Conservation (phyloP, 1,284 basidiomycete genomes). For the Irpex sp. region DNA sequence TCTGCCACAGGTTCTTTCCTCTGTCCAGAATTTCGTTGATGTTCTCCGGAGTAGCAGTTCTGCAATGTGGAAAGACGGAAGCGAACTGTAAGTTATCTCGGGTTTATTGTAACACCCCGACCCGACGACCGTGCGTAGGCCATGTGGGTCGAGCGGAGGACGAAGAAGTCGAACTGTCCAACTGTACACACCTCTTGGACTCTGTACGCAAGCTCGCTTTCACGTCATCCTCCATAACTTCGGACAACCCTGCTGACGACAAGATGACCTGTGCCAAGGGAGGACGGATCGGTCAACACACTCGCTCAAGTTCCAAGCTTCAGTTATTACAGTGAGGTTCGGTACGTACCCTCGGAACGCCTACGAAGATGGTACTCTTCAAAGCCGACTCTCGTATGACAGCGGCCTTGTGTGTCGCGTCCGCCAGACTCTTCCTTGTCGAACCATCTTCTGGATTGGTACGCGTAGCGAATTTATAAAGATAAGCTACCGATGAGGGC, state of each 20-base stretch:
- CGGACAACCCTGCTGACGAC: slow-evolving; percentile 71
- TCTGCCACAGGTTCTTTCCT: slow-evolving; percentile 79
- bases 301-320: not conserved
- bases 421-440: slow-evolving; percentile 42
- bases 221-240: slow-evolving; percentile 78
- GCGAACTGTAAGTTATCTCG: not conserved
- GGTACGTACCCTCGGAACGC: slow-evolving; percentile 74
- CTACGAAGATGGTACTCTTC: slow-evolving; percentile 92
- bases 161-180: not conserved
- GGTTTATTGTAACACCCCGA: not conserved
- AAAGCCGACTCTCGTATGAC: slow-evolving; percentile 91
- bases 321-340: too few relatives aligned
- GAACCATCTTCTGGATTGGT: slow-evolving; percentile 39
- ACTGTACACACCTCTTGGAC: slow-evolving; percentile 43
- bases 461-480: slow-evolving; percentile 76
- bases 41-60: slow-evolving; percentile 59
- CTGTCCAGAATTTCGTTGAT: slow-evolving; percentile 63
- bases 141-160: not conserved
- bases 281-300: too few relatives aligned
- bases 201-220: slow-evolving; percentile 62
- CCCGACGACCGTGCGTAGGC: not conserved
- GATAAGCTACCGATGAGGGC: slow-evolving; percentile 72
- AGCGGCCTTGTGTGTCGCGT: slow-evolving; percentile 67
- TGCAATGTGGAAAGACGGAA: slow-evolving; percentile 25
- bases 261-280: slow-evolving; percentile 66